Evolutionary conservation across 1,284 basidiomycete genomes (phyloP).

Genomic region (Ustilago sp.): DNA sequence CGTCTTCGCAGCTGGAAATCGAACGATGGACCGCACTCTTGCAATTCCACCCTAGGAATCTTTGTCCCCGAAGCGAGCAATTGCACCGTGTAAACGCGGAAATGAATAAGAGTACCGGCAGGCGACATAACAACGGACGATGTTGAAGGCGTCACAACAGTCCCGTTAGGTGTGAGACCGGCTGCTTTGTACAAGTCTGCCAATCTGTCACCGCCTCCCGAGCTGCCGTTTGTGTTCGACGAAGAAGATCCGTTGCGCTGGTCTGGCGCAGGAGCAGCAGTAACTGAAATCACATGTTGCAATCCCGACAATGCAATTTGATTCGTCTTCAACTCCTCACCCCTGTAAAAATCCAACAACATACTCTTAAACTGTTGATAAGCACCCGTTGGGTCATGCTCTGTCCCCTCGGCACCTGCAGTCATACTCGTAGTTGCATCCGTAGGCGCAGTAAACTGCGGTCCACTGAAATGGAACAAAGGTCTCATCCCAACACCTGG

Average conservation of each 20-base stretch:
- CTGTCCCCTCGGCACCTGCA: conserved; percentile 36
- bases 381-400: conserved; percentile 55
- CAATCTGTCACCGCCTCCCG: conserved; percentile 25
- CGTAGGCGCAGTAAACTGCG: conserved; percentile 70
- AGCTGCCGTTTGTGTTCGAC: background rate
- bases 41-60: conserved; percentile 76
- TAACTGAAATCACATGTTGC: conserved; percentile 83
- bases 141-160: conserved; percentile 69
- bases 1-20: conserved; percentile 85
- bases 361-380: conserved; percentile 81
- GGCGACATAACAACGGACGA: conserved; percentile 70
- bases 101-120: conserved; percentile 80
- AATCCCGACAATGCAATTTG: conserved; percentile 81
- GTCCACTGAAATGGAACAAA: conserved; percentile 89
- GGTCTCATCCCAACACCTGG: conserved; percentile 90
- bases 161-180: conserved; percentile 64
- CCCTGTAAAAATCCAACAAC: conserved; percentile 87
- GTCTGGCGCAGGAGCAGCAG: conserved; percentile 48
- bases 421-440: conserved; percentile 40
- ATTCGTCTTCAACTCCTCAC: conserved; percentile 79
- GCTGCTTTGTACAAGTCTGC: conserved; percentile 61
- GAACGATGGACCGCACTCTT: conserved; percentile 90
- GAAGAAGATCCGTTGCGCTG: background rate
- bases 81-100: conserved; percentile 85
- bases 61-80: conserved; percentile 75